A percentile compares a stretch with the other conserved stretches of the same genome.
These are phyloP conservation scores for Leonotis leonurus DNA, from an alignment of 257 asterid species.

Conservation along the genomic window DNA sequence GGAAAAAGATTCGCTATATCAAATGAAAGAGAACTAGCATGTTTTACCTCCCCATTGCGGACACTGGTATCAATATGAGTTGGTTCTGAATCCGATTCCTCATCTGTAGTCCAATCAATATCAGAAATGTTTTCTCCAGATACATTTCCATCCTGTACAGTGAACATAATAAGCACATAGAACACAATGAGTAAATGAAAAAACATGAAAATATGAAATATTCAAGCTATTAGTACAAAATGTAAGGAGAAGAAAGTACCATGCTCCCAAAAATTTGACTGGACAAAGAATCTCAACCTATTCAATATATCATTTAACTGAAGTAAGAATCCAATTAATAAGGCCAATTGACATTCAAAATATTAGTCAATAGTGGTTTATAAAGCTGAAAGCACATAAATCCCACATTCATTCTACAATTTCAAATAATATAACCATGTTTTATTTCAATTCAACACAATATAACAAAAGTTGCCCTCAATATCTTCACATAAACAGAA, in stretches of 20 bases:
- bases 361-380: background rate
- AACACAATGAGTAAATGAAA: background rate
- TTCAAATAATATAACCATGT: background rate
- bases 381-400: background rate
- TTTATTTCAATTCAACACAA: background rate
- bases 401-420: background rate
- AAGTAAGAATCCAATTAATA: constrained; percentile 5
- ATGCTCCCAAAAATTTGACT: constrained; percentile 17
- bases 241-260: constrained; percentile 15
- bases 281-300: constrained; percentile 20
- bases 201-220: no score
- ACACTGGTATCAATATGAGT: constrained; percentile 1
- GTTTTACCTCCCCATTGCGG: constrained; percentile 27
- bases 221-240: background rate
- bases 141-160: constrained; percentile 20
- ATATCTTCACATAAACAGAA: background rate
- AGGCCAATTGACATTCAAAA: background rate
- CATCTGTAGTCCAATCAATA: constrained; percentile 51
- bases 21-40: no score
- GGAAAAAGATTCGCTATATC: no score
- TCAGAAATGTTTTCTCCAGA: constrained; percentile 22
- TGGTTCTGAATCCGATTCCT: constrained; percentile 34
- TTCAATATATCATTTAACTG: constrained; percentile 3
- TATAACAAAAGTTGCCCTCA: background rate
- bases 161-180: background rate